Evolutionary conservation across 345 rosid genomes (phyloP).

Genomic region (Populus deltoides): DNA sequence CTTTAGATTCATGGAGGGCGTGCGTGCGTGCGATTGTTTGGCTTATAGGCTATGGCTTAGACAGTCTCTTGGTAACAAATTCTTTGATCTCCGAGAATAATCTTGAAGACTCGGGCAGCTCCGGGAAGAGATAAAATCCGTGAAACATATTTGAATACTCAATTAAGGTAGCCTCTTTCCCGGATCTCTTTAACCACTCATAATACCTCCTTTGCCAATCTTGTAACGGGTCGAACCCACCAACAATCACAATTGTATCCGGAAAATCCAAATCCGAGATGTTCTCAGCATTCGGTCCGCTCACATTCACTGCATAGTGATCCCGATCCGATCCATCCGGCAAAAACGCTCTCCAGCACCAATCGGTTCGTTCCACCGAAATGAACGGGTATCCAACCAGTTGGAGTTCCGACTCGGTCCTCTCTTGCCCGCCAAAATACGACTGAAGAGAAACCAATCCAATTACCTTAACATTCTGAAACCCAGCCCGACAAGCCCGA

Average conservation of each 20-base stretch:
- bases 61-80: conserved; percentile 29
- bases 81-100: conserved; percentile 49
- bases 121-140: conserved; percentile 81
- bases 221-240: conserved; percentile 66
- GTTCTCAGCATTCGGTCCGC: conserved; percentile 23
- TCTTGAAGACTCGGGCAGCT: conserved; percentile 46
- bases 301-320: conserved; percentile 21
- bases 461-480: conserved; percentile 28
- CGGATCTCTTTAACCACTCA: conserved; percentile 63
- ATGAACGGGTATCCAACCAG: conserved; percentile 28
- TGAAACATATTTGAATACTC: conserved; percentile 76
- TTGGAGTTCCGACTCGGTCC: neutral
- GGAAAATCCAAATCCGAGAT: conserved; percentile 15
- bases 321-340: conserved; percentile 19
- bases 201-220: conserved; percentile 79
- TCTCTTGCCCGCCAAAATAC: conserved; percentile 68
- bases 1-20: no score
- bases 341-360: conserved; percentile 22
- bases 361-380: conserved; percentile 26
- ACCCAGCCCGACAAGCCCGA: conserved; percentile 17
- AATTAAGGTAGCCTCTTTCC: conserved; percentile 53
- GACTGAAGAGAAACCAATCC: conserved; percentile 70
- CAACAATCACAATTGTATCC: conserved; percentile 13
- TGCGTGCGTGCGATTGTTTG: fast-evolving
- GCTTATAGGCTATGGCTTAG: neutral